Percentiles rank a stretch among this genome's conserved stretches.
phyloP scores from a whole-genome alignment of 1,284 basidiomycete genomes.

The Ustilago loliicola region DNA sequence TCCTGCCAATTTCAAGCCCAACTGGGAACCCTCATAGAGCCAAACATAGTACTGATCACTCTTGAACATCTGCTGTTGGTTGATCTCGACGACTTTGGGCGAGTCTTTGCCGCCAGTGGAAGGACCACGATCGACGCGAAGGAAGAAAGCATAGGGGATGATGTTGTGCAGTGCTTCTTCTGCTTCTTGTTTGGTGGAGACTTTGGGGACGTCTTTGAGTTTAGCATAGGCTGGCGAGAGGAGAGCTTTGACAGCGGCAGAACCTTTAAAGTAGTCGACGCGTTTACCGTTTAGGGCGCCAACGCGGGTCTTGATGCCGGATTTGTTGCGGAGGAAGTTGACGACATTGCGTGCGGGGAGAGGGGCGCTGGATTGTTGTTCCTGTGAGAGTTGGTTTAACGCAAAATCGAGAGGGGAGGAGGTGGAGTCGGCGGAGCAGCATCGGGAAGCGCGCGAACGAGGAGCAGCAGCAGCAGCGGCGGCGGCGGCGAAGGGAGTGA shows the following conservation, averaged over 20 bases:
- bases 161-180: slow-evolving; percentile 78
- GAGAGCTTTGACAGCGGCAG: slow-evolving; percentile 82
- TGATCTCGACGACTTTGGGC: slow-evolving; percentile 75
- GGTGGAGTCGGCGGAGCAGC: slow-evolving; percentile 64
- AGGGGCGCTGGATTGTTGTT: slow-evolving; percentile 65
- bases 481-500: slow-evolving; percentile 10
- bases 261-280: slow-evolving; percentile 94
- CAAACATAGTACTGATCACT: slow-evolving; percentile 79
- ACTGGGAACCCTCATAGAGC: slow-evolving; percentile 95
- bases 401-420: not conserved
- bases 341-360: slow-evolving; percentile 58
- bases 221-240: slow-evolving; percentile 91
- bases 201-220: slow-evolving; percentile 77
- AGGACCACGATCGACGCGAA: slow-evolving; percentile 73
- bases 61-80: slow-evolving; percentile 79
- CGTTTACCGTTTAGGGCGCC: slow-evolving; percentile 94
- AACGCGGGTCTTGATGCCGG: slow-evolving; percentile 88
- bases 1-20: slow-evolving; percentile 92
- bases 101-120: slow-evolving; percentile 72
- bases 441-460: not conserved
- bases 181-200: slow-evolving; percentile 82
- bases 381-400: slow-evolving; percentile 36
- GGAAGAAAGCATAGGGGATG: slow-evolving; percentile 77
- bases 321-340: slow-evolving; percentile 70
- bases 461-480: slow-evolving; percentile 31